phyloP scores from a whole-genome alignment of 2,329 filamentous ascomycete genomes.

The Pseudocercospora vitis region DNA sequence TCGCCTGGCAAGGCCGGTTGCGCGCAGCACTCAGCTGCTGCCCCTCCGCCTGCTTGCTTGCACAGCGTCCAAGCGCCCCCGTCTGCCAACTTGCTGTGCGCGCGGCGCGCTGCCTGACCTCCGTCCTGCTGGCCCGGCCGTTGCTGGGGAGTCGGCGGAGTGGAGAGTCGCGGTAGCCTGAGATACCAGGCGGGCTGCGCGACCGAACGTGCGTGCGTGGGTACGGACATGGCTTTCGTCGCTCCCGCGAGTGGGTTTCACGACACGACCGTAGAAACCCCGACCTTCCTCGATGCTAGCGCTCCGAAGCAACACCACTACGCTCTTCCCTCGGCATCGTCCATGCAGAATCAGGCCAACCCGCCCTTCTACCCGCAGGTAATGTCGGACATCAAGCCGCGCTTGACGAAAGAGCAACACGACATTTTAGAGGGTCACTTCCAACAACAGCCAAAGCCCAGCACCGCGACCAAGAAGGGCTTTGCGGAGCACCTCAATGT shows the following conservation, averaged over 20 bases:
- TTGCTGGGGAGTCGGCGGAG: conserved; percentile 5
- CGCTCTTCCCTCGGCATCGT: conserved; percentile 10
- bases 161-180: conserved; percentile 6
- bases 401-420: conserved; percentile 55
- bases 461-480: conserved; percentile 51
- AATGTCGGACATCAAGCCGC: conserved; percentile 50
- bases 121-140: background rate
- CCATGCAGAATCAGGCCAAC: conserved; percentile 18
- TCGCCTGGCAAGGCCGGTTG: conserved; percentile 15
- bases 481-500: conserved; percentile 51
- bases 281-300: conserved; percentile 14
- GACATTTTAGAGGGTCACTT: conserved; percentile 54
- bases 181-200: background rate
- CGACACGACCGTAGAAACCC: conserved; percentile 6
- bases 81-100: background rate
- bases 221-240: conserved; percentile 25
- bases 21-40: conserved; percentile 4
- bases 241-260: conserved; percentile 14
- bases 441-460: conserved; percentile 51
- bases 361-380: conserved; percentile 32
- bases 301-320: conserved; percentile 22
- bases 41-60: background rate
- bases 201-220: background rate
- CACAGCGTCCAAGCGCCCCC: too few relatives aligned
- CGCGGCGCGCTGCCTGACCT: background rate